Percentiles rank a stretch among this genome's conserved stretches.
phyloP scores from a whole-genome alignment of 495 filamentous ascomycete species.

The Rusavskia elegans region DNA sequence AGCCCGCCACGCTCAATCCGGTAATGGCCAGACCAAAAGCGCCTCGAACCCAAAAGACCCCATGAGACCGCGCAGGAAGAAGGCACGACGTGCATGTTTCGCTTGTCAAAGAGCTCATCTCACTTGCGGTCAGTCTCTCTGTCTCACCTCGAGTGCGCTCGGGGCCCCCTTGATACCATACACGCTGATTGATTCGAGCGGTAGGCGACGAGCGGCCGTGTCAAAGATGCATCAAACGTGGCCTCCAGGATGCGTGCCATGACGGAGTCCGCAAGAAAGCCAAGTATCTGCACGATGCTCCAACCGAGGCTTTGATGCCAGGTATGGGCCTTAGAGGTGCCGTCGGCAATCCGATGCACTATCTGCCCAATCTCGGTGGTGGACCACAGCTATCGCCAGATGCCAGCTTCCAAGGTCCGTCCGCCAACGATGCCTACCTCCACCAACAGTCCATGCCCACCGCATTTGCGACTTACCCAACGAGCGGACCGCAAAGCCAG shows the following conservation, averaged over 20 bases:
- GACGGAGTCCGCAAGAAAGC: constrained; percentile 97
- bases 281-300: constrained; percentile 95
- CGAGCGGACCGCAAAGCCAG: constrained; percentile 17
- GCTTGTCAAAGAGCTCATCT: constrained; percentile 95
- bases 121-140: constrained; percentile 69
- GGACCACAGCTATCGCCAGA: constrained; percentile 3
- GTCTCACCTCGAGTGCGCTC: neutral
- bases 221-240: constrained; percentile 83
- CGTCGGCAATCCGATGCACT: constrained; percentile 23
- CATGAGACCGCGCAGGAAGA: constrained; percentile 76
- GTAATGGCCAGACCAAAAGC: constrained; percentile 39
- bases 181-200: neutral
- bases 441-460: constrained; percentile 2
- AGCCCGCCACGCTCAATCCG: constrained; percentile 30
- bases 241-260: constrained; percentile 76
- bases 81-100: constrained; percentile 87
- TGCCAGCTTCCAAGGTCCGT: constrained; percentile 10
- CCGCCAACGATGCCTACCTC: constrained; percentile 6
- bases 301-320: constrained; percentile 55
- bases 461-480: constrained; percentile 3
- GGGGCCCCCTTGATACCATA: neutral
- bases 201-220: constrained; percentile 80
- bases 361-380: constrained; percentile 3
- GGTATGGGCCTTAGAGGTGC: constrained; percentile 27
- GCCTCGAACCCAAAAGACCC: constrained; percentile 65